Conservation (phyloP, 768 basidiomycete species). For the Hebeloma cylindrosporum region DNA sequence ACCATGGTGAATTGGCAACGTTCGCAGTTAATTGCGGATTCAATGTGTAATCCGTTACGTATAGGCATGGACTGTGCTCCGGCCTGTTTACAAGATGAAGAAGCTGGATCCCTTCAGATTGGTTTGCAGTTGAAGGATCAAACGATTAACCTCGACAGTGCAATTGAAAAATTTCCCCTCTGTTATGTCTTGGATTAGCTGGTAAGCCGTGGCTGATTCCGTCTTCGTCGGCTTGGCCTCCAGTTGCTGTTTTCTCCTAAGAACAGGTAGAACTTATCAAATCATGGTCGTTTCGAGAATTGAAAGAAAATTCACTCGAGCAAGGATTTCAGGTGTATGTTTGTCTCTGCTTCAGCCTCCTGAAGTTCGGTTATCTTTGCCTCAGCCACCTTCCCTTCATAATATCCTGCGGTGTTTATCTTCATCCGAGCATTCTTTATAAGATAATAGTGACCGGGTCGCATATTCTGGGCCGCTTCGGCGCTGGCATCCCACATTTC, state of each 20-base stretch:
- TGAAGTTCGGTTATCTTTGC: conserved; percentile 46
- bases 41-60: conserved; percentile 66
- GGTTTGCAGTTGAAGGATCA: not conserved
- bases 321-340: conserved; percentile 45
- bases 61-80: conserved; percentile 38
- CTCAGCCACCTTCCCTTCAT: conserved; percentile 55
- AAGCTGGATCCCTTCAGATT: conserved; percentile 36
- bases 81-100: conserved; percentile 39
- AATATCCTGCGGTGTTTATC: conserved; percentile 32
- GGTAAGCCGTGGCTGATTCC: conserved; percentile 39
- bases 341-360: conserved; percentile 34
- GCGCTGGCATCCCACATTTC: conserved; percentile 60
- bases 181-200: conserved; percentile 46
- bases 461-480: conserved; percentile 41
- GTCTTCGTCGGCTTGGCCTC: conserved; percentile 27
- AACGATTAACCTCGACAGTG: conserved; percentile 51
- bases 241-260: conserved; percentile 57
- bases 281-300: conserved; percentile 5
- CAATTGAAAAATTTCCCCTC: conserved; percentile 50
- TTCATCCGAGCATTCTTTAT: conserved; percentile 54
- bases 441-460: conserved; percentile 48
- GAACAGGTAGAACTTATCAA: not conserved
- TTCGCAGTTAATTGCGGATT: conserved; percentile 42
- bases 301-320: conserved; percentile 44
- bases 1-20: conserved; percentile 35